phyloP scores from a whole-genome alignment of 106 monocot genomes.

The Allium fistulosum region DNA sequence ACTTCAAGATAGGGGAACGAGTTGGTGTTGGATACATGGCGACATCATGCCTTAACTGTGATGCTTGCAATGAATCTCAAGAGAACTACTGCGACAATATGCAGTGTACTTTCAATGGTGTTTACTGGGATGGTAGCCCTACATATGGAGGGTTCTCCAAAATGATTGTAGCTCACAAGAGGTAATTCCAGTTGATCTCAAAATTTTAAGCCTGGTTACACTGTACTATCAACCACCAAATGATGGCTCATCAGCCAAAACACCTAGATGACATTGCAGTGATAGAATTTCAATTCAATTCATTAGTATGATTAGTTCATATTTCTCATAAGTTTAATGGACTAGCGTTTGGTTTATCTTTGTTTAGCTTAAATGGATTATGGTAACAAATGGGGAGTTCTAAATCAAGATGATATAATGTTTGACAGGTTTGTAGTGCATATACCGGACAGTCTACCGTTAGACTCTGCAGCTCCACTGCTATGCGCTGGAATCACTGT shows the following conservation, averaged over 20 bases:
- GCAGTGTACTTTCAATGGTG: constrained; percentile 70
- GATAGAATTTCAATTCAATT: no score
- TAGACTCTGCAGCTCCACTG: constrained; percentile 48
- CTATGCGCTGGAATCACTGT: constrained; percentile 68
- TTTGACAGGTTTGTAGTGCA: constrained; percentile 22
- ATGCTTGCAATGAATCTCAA: constrained; percentile 50
- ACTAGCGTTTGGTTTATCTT: background rate
- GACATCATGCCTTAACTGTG: constrained; percentile 65
- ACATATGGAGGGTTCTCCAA: constrained; percentile 80
- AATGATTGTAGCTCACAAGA: constrained; percentile 61
- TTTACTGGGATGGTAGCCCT: constrained; percentile 89
- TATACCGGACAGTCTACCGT: constrained; percentile 35
- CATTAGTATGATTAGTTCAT: no score
- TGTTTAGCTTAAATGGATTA: background rate
- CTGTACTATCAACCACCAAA: constrained; percentile 10
- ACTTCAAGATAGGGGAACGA: constrained; percentile 71
- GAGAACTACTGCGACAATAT: constrained; percentile 85
- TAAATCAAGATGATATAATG: no score
- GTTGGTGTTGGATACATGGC: constrained; percentile 74
- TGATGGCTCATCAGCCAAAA: no score
- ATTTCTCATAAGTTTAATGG: no score
- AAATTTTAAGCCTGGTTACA: no score
- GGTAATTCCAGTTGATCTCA: no score
- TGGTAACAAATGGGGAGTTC: no score
- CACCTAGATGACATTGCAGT: no score